Evolutionary conservation across 192 early-diverging fungal species (phyloP).

Genomic region (Diversispora eburnea): DNA sequence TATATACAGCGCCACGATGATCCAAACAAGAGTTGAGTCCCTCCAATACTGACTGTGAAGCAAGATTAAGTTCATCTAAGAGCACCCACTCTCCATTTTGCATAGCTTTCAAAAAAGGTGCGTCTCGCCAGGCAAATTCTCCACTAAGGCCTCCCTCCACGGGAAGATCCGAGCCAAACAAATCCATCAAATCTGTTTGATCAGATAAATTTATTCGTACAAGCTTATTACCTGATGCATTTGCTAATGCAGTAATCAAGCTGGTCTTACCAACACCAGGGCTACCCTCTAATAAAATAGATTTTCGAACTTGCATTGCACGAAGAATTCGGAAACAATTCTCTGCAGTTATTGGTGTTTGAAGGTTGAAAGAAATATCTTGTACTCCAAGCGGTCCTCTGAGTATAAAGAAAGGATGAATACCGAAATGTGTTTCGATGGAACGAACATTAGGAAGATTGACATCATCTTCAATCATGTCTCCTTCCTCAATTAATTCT

Average conservation of each 20-base stretch:
- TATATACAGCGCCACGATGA: conserved; percentile 93
- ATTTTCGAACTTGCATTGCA: conserved; percentile 86
- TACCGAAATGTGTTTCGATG: conserved; percentile 53
- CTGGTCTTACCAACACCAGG: conserved; percentile 98
- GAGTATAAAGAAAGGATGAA: conserved; percentile 77
- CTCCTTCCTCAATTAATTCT: conserved; percentile 42
- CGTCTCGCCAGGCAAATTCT: conserved; percentile 96
- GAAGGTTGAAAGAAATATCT: conserved; percentile 70
- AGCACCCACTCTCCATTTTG: conserved; percentile 95
- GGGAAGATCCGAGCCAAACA: conserved; percentile 97
- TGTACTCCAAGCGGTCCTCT: conserved; percentile 51
- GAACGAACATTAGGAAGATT: conserved; percentile 26
- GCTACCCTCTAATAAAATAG: conserved; percentile 92
- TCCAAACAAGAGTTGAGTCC: conserved; percentile 98
- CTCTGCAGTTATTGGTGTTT: conserved; percentile 87
- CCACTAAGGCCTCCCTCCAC: conserved; percentile 81
- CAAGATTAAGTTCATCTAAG: conserved; percentile 96
- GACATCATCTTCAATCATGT: conserved; percentile 38
- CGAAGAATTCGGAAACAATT: conserved; percentile 84
- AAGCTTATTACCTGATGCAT: conserved; percentile 74
- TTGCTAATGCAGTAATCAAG: conserved; percentile 78
- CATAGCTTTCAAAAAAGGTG: conserved; percentile 95
- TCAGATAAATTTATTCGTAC: conserved; percentile 97
- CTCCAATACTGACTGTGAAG: conserved; percentile 97
- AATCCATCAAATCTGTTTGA: conserved; percentile 97